Evolutionary conservation across 805 yeast genomes (phyloP).

Genomic region (Saccharomycopsis sp.): DNA sequence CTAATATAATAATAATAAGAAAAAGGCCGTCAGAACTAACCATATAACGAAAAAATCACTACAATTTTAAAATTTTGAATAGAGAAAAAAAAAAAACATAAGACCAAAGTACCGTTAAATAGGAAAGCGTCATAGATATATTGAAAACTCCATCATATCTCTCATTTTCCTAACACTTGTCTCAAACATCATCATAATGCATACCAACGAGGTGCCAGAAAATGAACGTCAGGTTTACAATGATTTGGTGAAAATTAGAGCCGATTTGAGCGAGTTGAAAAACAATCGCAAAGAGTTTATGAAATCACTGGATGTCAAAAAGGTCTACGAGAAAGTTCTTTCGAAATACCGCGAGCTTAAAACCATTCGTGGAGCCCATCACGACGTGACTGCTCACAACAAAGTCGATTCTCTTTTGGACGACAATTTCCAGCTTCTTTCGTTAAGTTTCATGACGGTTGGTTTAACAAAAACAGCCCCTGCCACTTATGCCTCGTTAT

Average conservation of each 20-base stretch:
- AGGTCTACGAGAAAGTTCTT: constrained; percentile 50
- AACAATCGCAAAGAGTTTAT: constrained; percentile 57
- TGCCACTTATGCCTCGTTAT: constrained; percentile 82
- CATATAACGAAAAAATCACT: too few species aligned
- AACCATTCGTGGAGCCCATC: constrained; percentile 37
- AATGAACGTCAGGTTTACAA: constrained; percentile 30
- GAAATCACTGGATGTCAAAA: constrained; percentile 58
- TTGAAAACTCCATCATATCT: not conserved
- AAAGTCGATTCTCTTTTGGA: constrained; percentile 69
- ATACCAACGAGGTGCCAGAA: constrained; percentile 25
- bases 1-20: too few species aligned
- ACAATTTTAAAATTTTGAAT: too few species aligned
- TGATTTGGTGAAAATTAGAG: constrained; percentile 35
- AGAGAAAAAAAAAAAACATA: too few species aligned
- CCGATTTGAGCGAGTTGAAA: constrained; percentile 39
- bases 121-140: too few species aligned
- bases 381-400: constrained; percentile 24
- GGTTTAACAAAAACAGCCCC: constrained; percentile 89
- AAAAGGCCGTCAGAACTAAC: too few species aligned
- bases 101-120: too few species aligned
- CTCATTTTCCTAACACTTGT: not conserved
- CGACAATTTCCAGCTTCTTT: constrained; percentile 81
- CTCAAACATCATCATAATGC: constrained; percentile 11
- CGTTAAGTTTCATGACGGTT: constrained; percentile 82
- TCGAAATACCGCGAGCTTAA: constrained; percentile 44